Base-by-base conservation (phyloP, 441 rosid genomes). In the Eutrema salsugineum region DNA sequence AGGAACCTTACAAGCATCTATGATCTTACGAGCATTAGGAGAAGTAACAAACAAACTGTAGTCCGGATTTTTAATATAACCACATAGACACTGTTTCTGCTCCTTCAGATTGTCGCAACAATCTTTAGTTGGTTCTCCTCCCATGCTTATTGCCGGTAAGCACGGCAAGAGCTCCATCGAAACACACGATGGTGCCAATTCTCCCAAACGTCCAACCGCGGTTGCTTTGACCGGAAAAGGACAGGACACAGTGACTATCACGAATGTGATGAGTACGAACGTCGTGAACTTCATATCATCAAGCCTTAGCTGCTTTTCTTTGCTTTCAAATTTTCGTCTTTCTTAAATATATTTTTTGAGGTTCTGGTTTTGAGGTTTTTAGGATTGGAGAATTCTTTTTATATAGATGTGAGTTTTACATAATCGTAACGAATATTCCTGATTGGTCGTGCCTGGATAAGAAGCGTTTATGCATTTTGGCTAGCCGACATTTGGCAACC, bases 21-120 rank as follows among this genome's bases (percentile, higher is more conserved):
- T 27, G n/a, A 28, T n/a, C 57, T 65, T 72, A 30, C 5, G 66
- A 73, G 62, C 72, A 6, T 58, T 40, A 39, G 78, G 62, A 66
- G 62, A 49, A 5, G 1, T 39, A 30, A 73, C 55, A 66, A 20
- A 73, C 28, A 5, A 0, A 32, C 15, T 15, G 54, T 8, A 44
- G 0, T 0, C 2, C 5, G 70, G 64, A 24, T 72, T 11, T 48
- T 39, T 32, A 9, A 57, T 39, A 11, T 57, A 66, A 38, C 8
- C 46, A 73, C 72, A 73, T 3, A 73, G 39, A 48, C 54, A 66
- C 3, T 54, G 27, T 14, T 38, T 20, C 24, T 73, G 67, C n/a
- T 8, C 47, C 1, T 35, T 27, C 0, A 73, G 38, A 28, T 14
- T 20, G 36, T 12, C 6, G 40, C 77, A 73, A 20, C 77, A 73